Percentiles rank a stretch among this genome's conserved stretches.
Evolutionary conservation across 805 yeast genomes (phyloP).

Genomic region (Ogataea parapolymorpha): DNA sequence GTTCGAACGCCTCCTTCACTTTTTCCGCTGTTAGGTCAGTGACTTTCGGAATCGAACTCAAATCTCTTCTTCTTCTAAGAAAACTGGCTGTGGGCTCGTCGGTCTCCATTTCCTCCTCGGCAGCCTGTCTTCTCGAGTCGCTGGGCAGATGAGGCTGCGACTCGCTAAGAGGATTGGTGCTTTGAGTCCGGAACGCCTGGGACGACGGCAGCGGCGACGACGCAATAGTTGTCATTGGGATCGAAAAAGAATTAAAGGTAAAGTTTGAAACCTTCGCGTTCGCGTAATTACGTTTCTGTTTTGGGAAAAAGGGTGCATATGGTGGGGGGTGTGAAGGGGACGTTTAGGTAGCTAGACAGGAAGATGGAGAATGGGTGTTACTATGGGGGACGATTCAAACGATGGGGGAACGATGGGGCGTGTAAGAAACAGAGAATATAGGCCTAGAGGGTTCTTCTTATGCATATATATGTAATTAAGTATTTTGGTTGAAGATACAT

Average conservation of each 20-base stretch:
- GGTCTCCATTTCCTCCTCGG: constrained; percentile 26
- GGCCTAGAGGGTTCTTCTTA: no score
- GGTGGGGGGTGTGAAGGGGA: background rate
- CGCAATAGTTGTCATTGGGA: constrained; percentile 23
- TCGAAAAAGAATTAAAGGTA: background rate
- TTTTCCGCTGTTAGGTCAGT: constrained; percentile 90
- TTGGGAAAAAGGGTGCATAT: constrained; percentile 9
- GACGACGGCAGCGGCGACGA: constrained; percentile 32
- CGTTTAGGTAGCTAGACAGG: background rate
- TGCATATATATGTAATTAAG: no score
- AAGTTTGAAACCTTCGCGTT: constrained; percentile 11
- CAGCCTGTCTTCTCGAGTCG: constrained; percentile 11
- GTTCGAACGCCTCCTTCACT: constrained; percentile 87
- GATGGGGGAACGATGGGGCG: no score
- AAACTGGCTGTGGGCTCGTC: constrained; percentile 27
- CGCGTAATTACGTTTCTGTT: constrained; percentile 10
- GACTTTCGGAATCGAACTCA: constrained; percentile 77
- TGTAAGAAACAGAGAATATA: no score
- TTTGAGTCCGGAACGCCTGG: constrained; percentile 23
- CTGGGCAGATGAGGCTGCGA: constrained; percentile 22
- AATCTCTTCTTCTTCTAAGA: constrained; percentile 50
- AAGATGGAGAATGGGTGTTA: background rate
- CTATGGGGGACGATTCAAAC: no score
- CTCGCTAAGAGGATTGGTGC: constrained; percentile 29
- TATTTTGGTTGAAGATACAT: no score